Percentiles rank a stretch among this genome's conserved stretches.
Conservation (phyloP, 2,329 filamentous ascomycete species). For the Stagonosporopsis vannaccii region DNA sequence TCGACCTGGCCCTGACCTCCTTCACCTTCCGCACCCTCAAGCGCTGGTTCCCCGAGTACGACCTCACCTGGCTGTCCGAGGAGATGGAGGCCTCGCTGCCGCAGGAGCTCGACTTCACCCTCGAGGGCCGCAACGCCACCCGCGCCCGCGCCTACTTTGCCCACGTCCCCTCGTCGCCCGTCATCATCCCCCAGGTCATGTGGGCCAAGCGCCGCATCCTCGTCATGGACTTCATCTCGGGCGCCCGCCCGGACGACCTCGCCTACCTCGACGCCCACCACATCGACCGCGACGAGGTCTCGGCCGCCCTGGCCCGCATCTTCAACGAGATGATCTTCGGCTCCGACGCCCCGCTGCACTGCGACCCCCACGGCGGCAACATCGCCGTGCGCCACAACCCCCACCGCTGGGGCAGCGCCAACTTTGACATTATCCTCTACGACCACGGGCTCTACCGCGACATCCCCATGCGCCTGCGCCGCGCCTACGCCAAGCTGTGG, state of each 20-base stretch:
- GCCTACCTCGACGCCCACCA: slow-evolving; percentile 82
- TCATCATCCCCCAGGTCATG: slow-evolving; percentile 87
- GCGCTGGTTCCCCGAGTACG: slow-evolving; percentile 95
- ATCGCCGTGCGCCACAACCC: slow-evolving; percentile 86
- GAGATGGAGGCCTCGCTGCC: slow-evolving; percentile 94
- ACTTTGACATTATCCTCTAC: slow-evolving; percentile 96
- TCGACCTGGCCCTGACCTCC: slow-evolving; percentile 84
- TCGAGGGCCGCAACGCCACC: slow-evolving; percentile 84
- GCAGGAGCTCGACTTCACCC: slow-evolving; percentile 87
- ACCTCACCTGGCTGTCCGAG: slow-evolving; percentile 91
- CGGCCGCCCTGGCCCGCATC: slow-evolving; percentile 84
- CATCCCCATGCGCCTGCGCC: slow-evolving; percentile 78
- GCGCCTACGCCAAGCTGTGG: slow-evolving; percentile 96
- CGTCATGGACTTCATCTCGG: slow-evolving; percentile 93
- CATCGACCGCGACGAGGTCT: slow-evolving; percentile 95
- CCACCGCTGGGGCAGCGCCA: slow-evolving; percentile 64
- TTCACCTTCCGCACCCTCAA: slow-evolving; percentile 92
- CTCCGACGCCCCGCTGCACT: slow-evolving; percentile 85
- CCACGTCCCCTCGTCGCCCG: slow-evolving; percentile 73
- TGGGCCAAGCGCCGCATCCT: slow-evolving; percentile 90
- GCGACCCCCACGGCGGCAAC: slow-evolving; percentile 96
- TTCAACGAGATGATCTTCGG: slow-evolving; percentile 99
- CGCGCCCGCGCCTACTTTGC: slow-evolving; percentile 83
- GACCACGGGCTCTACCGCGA: slow-evolving; percentile 97
- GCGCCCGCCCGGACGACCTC: slow-evolving; percentile 86